Conservation (phyloP, 768 basidiomycete genomes). For the Phlebiopsis flavidoalba region DNA sequence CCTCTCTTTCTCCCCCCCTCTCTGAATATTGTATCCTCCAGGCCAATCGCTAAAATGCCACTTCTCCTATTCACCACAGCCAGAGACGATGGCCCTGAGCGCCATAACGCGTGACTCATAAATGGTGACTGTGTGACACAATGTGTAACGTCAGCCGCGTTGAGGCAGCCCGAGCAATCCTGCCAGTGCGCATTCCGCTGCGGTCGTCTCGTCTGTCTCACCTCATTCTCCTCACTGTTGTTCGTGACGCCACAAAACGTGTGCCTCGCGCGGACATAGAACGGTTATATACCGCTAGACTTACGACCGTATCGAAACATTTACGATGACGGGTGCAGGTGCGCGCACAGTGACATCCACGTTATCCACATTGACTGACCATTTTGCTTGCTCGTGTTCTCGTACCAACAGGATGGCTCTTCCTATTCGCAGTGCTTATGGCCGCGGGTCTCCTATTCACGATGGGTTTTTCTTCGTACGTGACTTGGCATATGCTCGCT, state of each 20-base stretch:
- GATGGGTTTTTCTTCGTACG: constrained; percentile 99
- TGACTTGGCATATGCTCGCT: constrained; percentile 17
- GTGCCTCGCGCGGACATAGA: too few relatives aligned
- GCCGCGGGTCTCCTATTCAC: constrained; percentile 94
- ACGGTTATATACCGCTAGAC: background rate
- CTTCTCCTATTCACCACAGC: background rate
- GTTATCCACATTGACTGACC: background rate
- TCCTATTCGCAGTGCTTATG: constrained; percentile 93
- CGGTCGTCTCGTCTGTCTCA: background rate
- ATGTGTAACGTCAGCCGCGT: constrained; percentile 2
- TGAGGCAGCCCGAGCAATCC: background rate
- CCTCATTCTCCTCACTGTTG: background rate
- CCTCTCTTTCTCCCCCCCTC: background rate
- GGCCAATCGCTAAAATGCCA: background rate
- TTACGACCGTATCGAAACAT: background rate
- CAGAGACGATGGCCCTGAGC: background rate
- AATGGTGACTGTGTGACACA: background rate
- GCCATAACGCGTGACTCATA: background rate
- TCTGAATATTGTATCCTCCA: background rate
- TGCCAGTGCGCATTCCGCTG: background rate
- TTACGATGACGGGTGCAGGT: constrained; percentile 10
- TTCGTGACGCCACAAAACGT: background rate
- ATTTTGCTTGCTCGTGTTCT: background rate
- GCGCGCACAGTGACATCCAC: background rate
- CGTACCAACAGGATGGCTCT: constrained; percentile 75